These are phyloP conservation scores for Gossypium mustelinum DNA, from an alignment of 345 rosid genomes.

Conservation along the genomic window DNA sequence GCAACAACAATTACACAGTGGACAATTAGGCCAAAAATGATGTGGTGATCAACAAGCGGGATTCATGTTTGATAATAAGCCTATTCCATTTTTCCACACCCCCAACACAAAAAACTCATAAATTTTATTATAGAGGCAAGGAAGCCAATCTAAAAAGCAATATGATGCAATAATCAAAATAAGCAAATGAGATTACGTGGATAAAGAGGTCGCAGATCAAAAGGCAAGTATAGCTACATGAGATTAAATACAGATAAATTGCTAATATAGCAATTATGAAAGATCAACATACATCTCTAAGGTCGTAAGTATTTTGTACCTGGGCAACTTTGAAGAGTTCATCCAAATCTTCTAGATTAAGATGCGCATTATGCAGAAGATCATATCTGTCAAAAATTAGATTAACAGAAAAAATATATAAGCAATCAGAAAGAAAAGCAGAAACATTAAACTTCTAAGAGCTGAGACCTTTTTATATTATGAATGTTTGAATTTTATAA, in stretches of 20 bases:
- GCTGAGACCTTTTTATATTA: not conserved
- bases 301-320: constrained; percentile 37
- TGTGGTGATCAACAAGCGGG: constrained; percentile 1
- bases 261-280: not conserved
- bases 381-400: constrained; percentile 59
- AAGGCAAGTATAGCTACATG: not conserved
- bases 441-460: not conserved
- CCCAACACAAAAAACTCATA: not conserved
- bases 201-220: not conserved
- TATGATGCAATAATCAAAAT: not conserved
- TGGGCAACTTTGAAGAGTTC: constrained; percentile 93
- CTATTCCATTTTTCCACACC: not conserved
- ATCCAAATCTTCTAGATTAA: constrained; percentile 73
- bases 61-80: not conserved
- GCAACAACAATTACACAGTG: constrained; percentile 35
- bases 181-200: not conserved
- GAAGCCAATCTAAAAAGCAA: constrained; percentile 1
- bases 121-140: not conserved
- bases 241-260: not conserved
- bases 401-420: not conserved
- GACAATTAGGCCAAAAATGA: not conserved
- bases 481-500: not conserved
- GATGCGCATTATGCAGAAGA: constrained; percentile 95
- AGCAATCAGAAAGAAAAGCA: constrained; percentile 10
- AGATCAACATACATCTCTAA: not conserved